phyloP scores from a whole-genome alignment of 2,329 filamentous ascomycete species.

The Sporothrix schenckii region DNA sequence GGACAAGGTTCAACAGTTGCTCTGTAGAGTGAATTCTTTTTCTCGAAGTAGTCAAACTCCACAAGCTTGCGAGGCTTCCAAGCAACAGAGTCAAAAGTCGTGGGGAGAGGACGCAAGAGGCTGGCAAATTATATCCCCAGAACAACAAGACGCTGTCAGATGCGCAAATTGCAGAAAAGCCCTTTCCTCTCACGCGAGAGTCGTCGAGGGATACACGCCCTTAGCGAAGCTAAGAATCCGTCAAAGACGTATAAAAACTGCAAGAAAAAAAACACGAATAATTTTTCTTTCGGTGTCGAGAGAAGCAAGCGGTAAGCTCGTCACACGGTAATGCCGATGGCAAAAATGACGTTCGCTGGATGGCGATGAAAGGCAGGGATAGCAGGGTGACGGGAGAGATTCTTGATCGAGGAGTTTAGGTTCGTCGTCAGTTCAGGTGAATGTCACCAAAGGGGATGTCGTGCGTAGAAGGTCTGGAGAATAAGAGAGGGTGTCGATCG shows the following conservation, averaged over 20 bases:
- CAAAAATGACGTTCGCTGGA: slow-evolving; percentile 3
- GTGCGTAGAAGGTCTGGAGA: neutral
- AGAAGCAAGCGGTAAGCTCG: slow-evolving; percentile 20
- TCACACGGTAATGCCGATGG: slow-evolving; percentile 24
- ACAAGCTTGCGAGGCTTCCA: neutral
- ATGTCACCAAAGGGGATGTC: neutral
- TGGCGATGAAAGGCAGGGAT: neutral
- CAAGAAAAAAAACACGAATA: neutral
- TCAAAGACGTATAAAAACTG: neutral
- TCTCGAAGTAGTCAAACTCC: neutral
- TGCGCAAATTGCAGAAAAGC: neutral
- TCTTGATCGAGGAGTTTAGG: neutral
- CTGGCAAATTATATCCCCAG: neutral
- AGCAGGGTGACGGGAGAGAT: neutral
- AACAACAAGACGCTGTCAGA: neutral
- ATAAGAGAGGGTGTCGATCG: neutral
- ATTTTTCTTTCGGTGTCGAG: neutral
- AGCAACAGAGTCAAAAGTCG: neutral
- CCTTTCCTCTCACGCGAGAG: neutral
- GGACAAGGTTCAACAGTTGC: neutral
- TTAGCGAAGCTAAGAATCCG: too few relatives aligned
- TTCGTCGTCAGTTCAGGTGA: slow-evolving; percentile 19
- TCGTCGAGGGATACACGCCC: slow-evolving; percentile 10
- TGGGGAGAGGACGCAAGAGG: slow-evolving; percentile 19
- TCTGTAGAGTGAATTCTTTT: neutral